Conservation (phyloP, 1,139 yeast genomes). For the Petasospora fabianii region DNA sequence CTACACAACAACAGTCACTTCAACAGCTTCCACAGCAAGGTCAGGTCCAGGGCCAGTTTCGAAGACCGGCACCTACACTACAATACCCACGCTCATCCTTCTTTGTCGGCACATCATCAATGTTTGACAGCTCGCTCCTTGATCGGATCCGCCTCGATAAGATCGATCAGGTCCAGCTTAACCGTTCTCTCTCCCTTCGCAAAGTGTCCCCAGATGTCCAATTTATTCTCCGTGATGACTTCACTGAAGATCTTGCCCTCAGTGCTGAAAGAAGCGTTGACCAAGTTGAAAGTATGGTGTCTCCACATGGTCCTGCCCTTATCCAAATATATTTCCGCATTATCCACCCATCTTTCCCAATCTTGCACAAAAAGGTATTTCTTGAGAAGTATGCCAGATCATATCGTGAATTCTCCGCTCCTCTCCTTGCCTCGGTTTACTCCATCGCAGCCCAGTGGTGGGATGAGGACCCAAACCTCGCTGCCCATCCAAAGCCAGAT, state of each 20-base stretch:
- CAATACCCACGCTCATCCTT: slow-evolving; percentile 77
- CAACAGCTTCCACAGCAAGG: slow-evolving; percentile 16
- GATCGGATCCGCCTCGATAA: slow-evolving; percentile 50
- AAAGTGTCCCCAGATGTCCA: slow-evolving; percentile 65
- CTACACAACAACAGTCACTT: slow-evolving; percentile 10
- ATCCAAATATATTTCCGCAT: slow-evolving; percentile 69
- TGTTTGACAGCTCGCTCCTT: slow-evolving; percentile 57
- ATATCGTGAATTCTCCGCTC: slow-evolving; percentile 75
- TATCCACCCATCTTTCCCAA: slow-evolving; percentile 78
- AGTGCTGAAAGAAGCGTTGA: slow-evolving; percentile 68
- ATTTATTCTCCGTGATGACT: slow-evolving; percentile 69
- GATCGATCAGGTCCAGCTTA: slow-evolving; percentile 64
- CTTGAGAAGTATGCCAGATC: slow-evolving; percentile 73
- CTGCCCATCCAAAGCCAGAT: slow-evolving; percentile 64
- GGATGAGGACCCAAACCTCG: slow-evolving; percentile 70
- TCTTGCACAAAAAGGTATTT: slow-evolving; percentile 71
- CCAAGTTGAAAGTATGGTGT: slow-evolving; percentile 64
- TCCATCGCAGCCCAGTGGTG: slow-evolving; percentile 78
- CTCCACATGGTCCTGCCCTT: slow-evolving; percentile 73
- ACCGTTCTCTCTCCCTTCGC: slow-evolving; percentile 54
- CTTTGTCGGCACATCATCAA: slow-evolving; percentile 71
- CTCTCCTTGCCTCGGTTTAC: slow-evolving; percentile 71
- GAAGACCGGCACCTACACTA: slow-evolving; percentile 32
- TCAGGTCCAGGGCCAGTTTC: slow-evolving; percentile 8
- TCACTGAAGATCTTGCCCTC: slow-evolving; percentile 57